These are phyloP conservation scores for Hypoxylon sp. DNA, from an alignment of 2,329 filamentous ascomycete genomes.

Conservation along the genomic window DNA sequence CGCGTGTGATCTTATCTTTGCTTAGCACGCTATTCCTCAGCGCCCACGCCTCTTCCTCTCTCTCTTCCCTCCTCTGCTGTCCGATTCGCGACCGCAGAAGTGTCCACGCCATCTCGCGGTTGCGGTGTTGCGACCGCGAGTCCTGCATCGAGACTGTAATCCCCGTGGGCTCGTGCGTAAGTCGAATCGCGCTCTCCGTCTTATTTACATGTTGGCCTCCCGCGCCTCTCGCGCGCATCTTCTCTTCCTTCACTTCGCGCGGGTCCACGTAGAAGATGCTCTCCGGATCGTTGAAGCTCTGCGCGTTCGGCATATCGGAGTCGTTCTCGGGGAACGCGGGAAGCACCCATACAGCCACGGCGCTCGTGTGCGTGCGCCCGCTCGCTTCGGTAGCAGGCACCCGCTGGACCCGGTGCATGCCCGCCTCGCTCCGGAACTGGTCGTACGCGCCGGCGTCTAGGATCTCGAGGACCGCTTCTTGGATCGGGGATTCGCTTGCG, in stretches of 20 bases:
- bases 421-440: conserved; percentile 86
- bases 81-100: conserved; percentile 86
- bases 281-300: conserved; percentile 83
- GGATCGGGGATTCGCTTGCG: conserved; percentile 76
- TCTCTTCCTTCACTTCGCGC: conserved; percentile 85
- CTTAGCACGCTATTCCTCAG: conserved; percentile 85
- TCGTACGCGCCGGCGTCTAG: conserved; percentile 84
- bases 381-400: conserved; percentile 92
- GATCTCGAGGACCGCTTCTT: conserved; percentile 91
- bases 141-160: conserved; percentile 94
- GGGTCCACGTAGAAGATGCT: conserved; percentile 94
- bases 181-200: conserved; percentile 93
- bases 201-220: conserved; percentile 99
- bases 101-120: conserved; percentile 89
- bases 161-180: conserved; percentile 91
- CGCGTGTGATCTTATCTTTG: conserved; percentile 85
- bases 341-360: conserved; percentile 91
- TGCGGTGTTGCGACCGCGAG: conserved; percentile 88
- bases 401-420: conserved; percentile 95
- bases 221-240: conserved; percentile 92
- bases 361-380: conserved; percentile 93
- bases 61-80: conserved; percentile 82
- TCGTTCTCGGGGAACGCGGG: conserved; percentile 79
- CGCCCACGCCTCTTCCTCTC: conserved; percentile 83
- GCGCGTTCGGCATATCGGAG: conserved; percentile 63